Evolutionary conservation across 495 filamentous ascomycete species (phyloP).

Genomic region (Letharia columbiana): DNA sequence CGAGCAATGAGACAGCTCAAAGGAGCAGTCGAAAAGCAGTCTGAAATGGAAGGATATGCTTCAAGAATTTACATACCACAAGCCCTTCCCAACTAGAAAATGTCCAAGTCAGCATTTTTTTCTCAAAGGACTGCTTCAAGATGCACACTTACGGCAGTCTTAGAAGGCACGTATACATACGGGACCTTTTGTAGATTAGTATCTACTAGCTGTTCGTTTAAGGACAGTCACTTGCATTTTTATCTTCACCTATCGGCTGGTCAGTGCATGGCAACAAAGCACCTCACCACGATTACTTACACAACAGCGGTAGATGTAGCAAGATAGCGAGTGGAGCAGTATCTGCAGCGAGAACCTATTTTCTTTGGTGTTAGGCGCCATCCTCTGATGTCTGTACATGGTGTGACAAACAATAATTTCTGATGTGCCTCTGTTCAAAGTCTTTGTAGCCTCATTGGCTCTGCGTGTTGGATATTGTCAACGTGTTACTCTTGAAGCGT

Average conservation of each 20-base stretch:
- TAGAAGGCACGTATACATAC: constrained; percentile 52
- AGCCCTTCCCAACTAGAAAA: constrained; percentile 3
- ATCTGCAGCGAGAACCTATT: constrained; percentile 67
- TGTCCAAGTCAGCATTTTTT: background rate
- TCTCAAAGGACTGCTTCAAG: constrained; percentile 29
- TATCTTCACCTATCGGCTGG: constrained; percentile 53
- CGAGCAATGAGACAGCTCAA: background rate
- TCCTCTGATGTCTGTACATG: background rate
- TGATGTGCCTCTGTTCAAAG: constrained; percentile 76
- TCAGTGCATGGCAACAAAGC: background rate
- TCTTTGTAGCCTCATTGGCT: constrained; percentile 58
- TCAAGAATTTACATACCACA: constrained; percentile 30
- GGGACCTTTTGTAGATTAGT: constrained; percentile 10
- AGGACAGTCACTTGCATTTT: constrained; percentile 45
- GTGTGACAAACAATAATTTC: constrained; percentile 58
- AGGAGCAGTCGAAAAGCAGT: background rate
- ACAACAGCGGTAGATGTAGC: constrained; percentile 70
- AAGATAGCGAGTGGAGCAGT: constrained; percentile 80
- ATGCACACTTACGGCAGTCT: constrained; percentile 58
- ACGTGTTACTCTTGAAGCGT: background rate
- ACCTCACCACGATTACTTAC: background rate
- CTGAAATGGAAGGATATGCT: background rate
- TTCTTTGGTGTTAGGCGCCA: background rate
- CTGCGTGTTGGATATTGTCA: constrained; percentile 6
- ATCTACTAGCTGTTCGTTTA: background rate